phyloP scores from a whole-genome alignment of 1,139 yeast genomes.

The Saccharomyces hybrid region DNA sequence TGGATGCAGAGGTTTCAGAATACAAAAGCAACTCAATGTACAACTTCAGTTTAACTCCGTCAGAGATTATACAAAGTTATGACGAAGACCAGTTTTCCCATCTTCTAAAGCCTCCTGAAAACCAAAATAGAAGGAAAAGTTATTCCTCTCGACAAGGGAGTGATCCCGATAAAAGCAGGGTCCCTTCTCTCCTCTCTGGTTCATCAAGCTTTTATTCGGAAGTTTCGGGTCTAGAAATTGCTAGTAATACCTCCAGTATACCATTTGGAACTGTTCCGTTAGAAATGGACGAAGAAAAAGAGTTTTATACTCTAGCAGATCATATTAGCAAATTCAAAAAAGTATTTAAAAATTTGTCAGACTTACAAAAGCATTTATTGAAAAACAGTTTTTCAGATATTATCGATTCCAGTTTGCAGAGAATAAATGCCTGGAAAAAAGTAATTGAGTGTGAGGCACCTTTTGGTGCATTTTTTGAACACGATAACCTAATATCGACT shows the following conservation, averaged over 20 bases:
- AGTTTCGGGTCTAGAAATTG: background rate
- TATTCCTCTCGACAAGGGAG: background rate
- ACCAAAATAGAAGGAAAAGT: background rate
- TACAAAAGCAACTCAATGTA: conserved; percentile 14
- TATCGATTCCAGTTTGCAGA: conserved; percentile 12
- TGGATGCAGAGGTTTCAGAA: conserved; percentile 14
- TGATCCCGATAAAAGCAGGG: background rate
- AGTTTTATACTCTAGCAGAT: conserved; percentile 15
- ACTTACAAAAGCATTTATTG: conserved; percentile 8
- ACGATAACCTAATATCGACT: conserved; percentile 8
- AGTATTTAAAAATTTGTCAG: conserved; percentile 11
- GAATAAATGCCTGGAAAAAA: conserved; percentile 19
- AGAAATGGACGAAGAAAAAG: background rate
- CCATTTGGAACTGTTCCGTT: background rate
- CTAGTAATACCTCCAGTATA: background rate
- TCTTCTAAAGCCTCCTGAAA: background rate
- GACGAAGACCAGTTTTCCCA: conserved; percentile 3
- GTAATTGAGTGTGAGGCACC: conserved; percentile 15
- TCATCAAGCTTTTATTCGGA: conserved; percentile 16
- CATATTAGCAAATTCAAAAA: conserved; percentile 18
- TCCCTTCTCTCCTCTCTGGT: conserved; percentile 5
- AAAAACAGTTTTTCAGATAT: conserved; percentile 10
- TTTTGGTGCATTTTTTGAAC: conserved; percentile 3
- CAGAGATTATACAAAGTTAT: conserved; percentile 25
- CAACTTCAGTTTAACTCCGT: conserved; percentile 22